Evolutionary conservation across 371 early-diverging fungal genomes (phyloP), one percentile per base, ranked within the genome.

Genomic region (Actinomortierella wolfii): DNA sequence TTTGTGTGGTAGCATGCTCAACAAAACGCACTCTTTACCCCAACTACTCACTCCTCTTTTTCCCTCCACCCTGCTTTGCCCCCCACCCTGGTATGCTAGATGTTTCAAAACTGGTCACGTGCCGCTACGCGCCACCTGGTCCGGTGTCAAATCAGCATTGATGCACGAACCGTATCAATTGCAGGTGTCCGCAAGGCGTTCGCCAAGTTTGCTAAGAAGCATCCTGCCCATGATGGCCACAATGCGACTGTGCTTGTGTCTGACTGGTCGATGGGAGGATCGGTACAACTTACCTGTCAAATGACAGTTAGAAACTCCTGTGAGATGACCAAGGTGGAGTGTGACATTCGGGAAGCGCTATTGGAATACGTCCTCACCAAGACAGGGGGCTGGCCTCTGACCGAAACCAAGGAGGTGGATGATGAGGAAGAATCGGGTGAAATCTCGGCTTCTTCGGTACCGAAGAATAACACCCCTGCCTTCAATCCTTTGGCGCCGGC

Each of bases 81-180:
- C 2, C 13, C 20, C 3, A 44, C 6, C 6, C 6, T 44, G 15
- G 4, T 8, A n/a, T 21, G 18, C 14, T 53, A 71, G 73, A 71
- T 71, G 24, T 71, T 71, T 51, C 66, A 71, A 71, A 71, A 71
- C 26, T 71, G 73, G 73, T 71, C 73, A 29, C 61, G 73, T 59
- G 66, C 65, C 50, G 61, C 66, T 1, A 41, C 62, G 5, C 66
- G 57, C 17, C 73, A 71, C 52, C 65, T 71, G 48, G 62, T 41
- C 51, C 56, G 59, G 11, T 71, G 73, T 54, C 65, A 71, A 13
- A 23, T 71, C 8, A 66, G 34, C 59, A 50, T 66, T 18, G 62
- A 66, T 23, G n/a, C n/a, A n/a, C 66, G 66, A n/a, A 50, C 56
- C 0, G 21, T 40, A 6, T 54, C 66, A 0, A 54, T 71, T 7